Base-by-base conservation (phyloP, 2,329 filamentous ascomycete species). In the Sodiomyces alkalinus region DNA sequence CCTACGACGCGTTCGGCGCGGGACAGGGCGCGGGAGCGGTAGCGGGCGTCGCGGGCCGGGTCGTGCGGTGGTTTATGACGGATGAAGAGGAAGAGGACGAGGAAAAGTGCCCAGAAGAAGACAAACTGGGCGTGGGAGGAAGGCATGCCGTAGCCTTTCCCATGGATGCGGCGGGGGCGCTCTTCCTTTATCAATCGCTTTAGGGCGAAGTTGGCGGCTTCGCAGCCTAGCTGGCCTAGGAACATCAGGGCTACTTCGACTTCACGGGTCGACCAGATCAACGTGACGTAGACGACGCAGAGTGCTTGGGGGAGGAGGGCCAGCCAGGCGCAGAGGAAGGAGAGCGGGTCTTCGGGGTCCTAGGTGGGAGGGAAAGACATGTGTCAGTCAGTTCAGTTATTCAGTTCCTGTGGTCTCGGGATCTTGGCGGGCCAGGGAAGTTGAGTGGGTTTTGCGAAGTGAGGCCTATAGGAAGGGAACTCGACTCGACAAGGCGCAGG, bases 71-170 rank as follows among this genome's bases (percentile, higher is more conserved):
- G 77, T 5, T 63, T 61, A 52, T 93, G 85, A 35, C 87, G 71
- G 34, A 86, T 60, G 25, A 93, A 65, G 24, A 98, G 65, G 58
- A 96, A 96, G 13, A 98, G 62, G 15, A 72, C 64, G 34, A 96
- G 58, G 36, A 80, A 90, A 32, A 92, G 58, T 33, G 82, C 78
- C 67, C 93, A 96, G 61, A 83, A 98, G 31, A 79, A 69, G 35
- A 87, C 80, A 50, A 94, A 98, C 58, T 98, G 90, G 7, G 90
- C 80, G 56, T 98, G 90, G 20, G 86, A 94, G 24, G 60, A 67
- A 29, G 90, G 90, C 92, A 98, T 98, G 42, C 90, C 92, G 48
- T 98, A 98, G 38, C 90, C 90, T 52, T 92, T 92, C 31, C 83
- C 86, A 46, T 86, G 74, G 64, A 62, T 77, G 71, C 78, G 78